Conservation (phyloP, 768 basidiomycete species). For the Trametes cubensis region DNA sequence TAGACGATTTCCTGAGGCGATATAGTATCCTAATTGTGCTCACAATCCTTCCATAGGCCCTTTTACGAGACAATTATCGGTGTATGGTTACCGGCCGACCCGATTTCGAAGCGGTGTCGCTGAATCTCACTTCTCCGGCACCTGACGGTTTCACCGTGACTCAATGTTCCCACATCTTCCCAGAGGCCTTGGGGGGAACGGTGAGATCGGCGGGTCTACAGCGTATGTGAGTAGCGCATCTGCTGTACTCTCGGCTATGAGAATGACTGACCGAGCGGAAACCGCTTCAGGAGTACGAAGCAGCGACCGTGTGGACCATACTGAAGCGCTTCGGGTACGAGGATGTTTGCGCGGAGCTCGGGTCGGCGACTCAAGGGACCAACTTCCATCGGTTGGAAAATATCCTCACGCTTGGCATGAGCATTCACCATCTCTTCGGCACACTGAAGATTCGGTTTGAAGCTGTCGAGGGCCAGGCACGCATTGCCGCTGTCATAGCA, state of each 20-base stretch:
- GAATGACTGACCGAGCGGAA: not conserved
- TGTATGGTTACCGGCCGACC: slow-evolving; percentile 9
- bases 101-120: not conserved
- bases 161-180: slow-evolving; percentile 10
- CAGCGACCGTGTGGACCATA: slow-evolving; percentile 9
- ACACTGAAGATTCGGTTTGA: slow-evolving; percentile 1
- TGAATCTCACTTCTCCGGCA: not conserved
- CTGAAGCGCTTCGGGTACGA: slow-evolving; percentile 3
- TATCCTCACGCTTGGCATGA: slow-evolving; percentile 4
- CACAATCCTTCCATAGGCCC: not conserved
- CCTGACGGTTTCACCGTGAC: not conserved
- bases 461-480: slow-evolving; percentile 6
- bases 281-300: not conserved
- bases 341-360: slow-evolving; percentile 6
- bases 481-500: not conserved
- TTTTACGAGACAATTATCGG: slow-evolving; percentile 4
- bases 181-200: not conserved
- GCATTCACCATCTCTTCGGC: not conserved
- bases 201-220: slow-evolving; percentile 2
- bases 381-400: slow-evolving; percentile 8
- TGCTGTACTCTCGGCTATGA: not conserved
- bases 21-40: not conserved
- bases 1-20: not conserved
- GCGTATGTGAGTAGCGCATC: not conserved
- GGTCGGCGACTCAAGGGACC: slow-evolving; percentile 1